Evolutionary conservation across 2,329 filamentous ascomycete species (phyloP), one percentile per base, ranked within the genome.

Genomic region (Talaromyces sp.): DNA sequence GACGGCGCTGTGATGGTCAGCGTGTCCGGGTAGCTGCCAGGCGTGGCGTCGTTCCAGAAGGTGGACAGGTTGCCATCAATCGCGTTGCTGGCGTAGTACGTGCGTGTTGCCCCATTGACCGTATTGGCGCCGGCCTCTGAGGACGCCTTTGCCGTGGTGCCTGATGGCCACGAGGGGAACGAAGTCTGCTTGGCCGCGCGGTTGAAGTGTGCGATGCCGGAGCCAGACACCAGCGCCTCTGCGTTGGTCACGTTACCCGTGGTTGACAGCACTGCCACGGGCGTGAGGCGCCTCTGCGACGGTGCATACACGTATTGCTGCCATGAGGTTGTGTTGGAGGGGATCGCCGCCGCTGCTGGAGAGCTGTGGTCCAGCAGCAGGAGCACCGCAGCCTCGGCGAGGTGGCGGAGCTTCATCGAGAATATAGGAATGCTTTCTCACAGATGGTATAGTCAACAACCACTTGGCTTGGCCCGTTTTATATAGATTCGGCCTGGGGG

Each of bases 11-110:
- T 57, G 55, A 57, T 57, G n/a, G 55, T 57, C 33, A 57, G 30
- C 13, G 32, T 44, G 27, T 57, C 55, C 22, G 55, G 55, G 33
- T 57, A 57, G 13, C 13, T 17, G 33, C n/a, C 30, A 57, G 33
- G 3, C 19, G 55, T 57, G 19, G 36, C 27, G 17, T 57, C 55
- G 22, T 57, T 57, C 55, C 55, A 57, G 33, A 57, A 57, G 15
- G 55, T 57, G 33, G 19, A 30, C 19, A 39, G 8, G 19, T 57
- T 42, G 9, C 55, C 55, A 11, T 57, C 55, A 57, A 57, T 57
- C 22, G 55, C 55, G 27, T 57, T 57, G n/a, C n/a, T 57, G 10
- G 55, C 25, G 13, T 39, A 39, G 30, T 57, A 57, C 17, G 55
- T 57, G n/a, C 55, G 55, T 22, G 33, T 22, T 28, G n/a, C n/a